Base-by-base conservation (phyloP, 1,284 basidiomycete genomes). In the Porogramme epimiltina region DNA sequence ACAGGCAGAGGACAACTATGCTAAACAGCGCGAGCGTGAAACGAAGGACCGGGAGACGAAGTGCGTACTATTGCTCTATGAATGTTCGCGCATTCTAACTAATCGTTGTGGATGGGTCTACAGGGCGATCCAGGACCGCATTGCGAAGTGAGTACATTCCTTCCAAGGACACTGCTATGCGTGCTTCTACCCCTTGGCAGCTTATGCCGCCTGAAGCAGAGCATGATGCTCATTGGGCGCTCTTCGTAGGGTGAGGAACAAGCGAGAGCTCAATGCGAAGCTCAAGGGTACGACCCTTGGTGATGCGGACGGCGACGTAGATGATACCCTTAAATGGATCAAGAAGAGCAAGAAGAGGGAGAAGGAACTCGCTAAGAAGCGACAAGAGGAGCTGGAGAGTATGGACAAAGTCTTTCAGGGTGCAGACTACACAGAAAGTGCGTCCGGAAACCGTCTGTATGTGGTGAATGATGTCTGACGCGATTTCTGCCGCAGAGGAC, bases 241-340 rank as follows among this genome's bases (percentile, higher is more conserved):
- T 63, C 59, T 69, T 68, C 66, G 63, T 68, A 93, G 90, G 83
- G 87, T 91, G 73, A 89, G 90, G 73, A 98, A 98, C 75, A 84
- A 87, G 72, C 85, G 86, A 66, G 95, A 97, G 70, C 87, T 97
- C 65, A 87, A 91, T 72, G 80, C 91, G 58, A 89, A 91, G 72
- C 85, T 98, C 66, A 90, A 88, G 71, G 96, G 96, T 61, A 73
- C 86, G 60, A 96, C 94, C 49, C 85, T 99, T 54, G 95, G 89
- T 70, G 92, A 92, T 68, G 79, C 78, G 71, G 88, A 85, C 65
- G 82, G 73, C 60, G 85, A 85, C 62, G 78, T 79, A 68, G 89
- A 90, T 63, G 82, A 87, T 60, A 81, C 93, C 19, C 71, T 91
- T 53, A 87, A 87, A 69, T 98, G 95, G 95, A 78, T 96, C 67